Conservation (phyloP, 176 grass and related monocot genomes). For the Aegilops bicornis region DNA sequence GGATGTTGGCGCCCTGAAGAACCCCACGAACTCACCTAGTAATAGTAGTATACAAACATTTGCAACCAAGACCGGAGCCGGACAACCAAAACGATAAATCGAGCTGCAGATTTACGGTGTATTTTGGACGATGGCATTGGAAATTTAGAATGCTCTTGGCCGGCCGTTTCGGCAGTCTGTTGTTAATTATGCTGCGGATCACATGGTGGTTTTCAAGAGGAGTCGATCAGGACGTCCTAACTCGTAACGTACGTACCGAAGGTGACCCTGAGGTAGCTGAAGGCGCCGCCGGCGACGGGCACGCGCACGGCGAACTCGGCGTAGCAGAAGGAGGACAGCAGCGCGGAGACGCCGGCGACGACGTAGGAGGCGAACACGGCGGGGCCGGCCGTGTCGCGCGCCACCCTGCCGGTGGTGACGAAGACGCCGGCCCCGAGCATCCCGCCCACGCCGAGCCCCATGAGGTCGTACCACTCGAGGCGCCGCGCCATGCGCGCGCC, state of each 20-base stretch:
- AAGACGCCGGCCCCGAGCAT: constrained; percentile 61
- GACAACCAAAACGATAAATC: not conserved
- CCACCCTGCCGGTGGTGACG: constrained; percentile 55
- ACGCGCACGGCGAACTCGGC: constrained; percentile 93
- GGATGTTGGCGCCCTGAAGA: constrained; percentile 93
- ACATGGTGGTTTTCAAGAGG: not conserved
- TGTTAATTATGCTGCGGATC: not conserved
- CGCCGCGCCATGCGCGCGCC: constrained; percentile 67
- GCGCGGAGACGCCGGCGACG: constrained; percentile 75
- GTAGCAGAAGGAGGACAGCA: constrained; percentile 91
- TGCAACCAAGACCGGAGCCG: not conserved
- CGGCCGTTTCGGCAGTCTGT: not conserved
- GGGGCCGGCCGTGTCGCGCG: constrained; percentile 44
- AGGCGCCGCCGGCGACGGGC: constrained; percentile 82
- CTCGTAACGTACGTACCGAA: constrained; percentile 49
- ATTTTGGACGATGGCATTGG: not conserved
- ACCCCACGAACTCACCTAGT: constrained; percentile 89
- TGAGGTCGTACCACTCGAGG: constrained; percentile 86
- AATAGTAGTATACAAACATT: not conserved
- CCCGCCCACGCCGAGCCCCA: constrained; percentile 64
- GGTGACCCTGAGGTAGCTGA: constrained; percentile 71
- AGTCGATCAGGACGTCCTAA: not conserved
- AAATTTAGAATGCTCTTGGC: not conserved
- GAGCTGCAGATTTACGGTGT: not conserved
- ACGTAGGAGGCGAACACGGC: constrained; percentile 60